Percentiles rank a stretch among this genome's conserved stretches.
Conservation (phyloP, 768 basidiomycete species). For the Hericium rajendrae region DNA sequence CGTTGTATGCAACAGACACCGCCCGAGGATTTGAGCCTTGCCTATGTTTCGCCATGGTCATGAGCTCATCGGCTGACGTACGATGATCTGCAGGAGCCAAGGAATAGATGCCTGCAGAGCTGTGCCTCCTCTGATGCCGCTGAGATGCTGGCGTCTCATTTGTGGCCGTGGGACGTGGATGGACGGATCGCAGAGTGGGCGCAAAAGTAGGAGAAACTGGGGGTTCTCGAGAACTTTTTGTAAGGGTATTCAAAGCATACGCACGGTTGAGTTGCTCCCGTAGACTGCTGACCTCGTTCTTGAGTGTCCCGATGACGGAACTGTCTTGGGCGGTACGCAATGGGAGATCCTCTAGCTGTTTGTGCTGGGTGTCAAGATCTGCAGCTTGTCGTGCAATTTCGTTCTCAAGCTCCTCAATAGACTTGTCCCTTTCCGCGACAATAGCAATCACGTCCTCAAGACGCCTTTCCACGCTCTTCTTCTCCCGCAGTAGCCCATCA, state of each 20-base stretch:
- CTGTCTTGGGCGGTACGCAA: constrained; percentile 70
- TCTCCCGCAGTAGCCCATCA: constrained; percentile 64
- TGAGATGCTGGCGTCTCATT: constrained; percentile 23
- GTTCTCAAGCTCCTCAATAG: constrained; percentile 71
- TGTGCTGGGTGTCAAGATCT: constrained; percentile 71
- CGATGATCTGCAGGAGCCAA: constrained; percentile 52
- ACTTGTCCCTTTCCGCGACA: constrained; percentile 73
- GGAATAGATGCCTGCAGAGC: constrained; percentile 72
- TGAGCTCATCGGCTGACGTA: constrained; percentile 68
- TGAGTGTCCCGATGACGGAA: constrained; percentile 79
- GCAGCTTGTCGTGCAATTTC: constrained; percentile 66
- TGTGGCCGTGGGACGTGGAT: constrained; percentile 34
- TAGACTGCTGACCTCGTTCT: constrained; percentile 84
- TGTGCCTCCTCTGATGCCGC: constrained; percentile 76
- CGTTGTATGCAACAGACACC: constrained; percentile 82
- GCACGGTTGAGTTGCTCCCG: constrained; percentile 94
- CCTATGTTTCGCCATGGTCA: constrained; percentile 62
- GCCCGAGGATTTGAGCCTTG: constrained; percentile 71
- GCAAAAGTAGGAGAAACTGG: constrained; percentile 83
- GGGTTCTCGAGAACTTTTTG: constrained; percentile 59
- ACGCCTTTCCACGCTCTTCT: constrained; percentile 70
- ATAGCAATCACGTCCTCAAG: constrained; percentile 71
- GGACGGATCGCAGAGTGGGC: constrained; percentile 56
- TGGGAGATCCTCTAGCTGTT: constrained; percentile 53
- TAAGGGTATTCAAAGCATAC: constrained; percentile 85